Evolutionary conservation across 805 yeast genomes (phyloP), one percentile per base, ranked within the genome.

Genomic region (Candida orba): DNA sequence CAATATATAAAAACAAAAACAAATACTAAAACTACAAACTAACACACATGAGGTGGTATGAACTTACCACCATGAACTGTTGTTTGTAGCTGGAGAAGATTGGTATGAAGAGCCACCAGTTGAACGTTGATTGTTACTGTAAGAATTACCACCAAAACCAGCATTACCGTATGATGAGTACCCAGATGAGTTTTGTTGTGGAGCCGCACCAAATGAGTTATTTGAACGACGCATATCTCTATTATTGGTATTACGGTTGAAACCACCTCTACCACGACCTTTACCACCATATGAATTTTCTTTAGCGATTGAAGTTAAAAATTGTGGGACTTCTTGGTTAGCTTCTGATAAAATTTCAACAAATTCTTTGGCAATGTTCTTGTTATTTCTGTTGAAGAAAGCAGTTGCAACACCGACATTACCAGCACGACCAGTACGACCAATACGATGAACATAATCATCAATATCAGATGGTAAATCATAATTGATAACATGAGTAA

Each of bases 381-480:
- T 79, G 79, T 89, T 93, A 66, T 84, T 84, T 73, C 98, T 85
- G 84, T 93, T 93, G 72, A 93, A 87, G 75, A 93, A 93, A 41
- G 99, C 95, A 54, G 97, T 90, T 53, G 99, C 97, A 58, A 86
- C 76, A 85, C 99, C 99, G 50, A 84, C 81, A 74, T 93, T 93
- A 78, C 99, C 99, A 60, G 99, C 99, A 81, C 99, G 93, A 72
- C 99, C 99, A 63, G 99, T 93, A 81, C 99, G 91, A 79, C 99
- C 99, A 65, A 93, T 93, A 75, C 99, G 86, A 75, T 93, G 99
- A 47, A 93, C 99, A 65, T 93, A 93, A 70, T 93, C 99, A 68
- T 93, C 99, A 61, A 93, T 85, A 68, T 93, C 98, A 64, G 84
- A 74, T 66, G 99, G 99, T 66, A 93, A 76, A 66, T 93, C 99